These are phyloP conservation scores for Trichoderma erinaceum DNA, from an alignment of 495 filamentous ascomycete species.

Conservation along the genomic window DNA sequence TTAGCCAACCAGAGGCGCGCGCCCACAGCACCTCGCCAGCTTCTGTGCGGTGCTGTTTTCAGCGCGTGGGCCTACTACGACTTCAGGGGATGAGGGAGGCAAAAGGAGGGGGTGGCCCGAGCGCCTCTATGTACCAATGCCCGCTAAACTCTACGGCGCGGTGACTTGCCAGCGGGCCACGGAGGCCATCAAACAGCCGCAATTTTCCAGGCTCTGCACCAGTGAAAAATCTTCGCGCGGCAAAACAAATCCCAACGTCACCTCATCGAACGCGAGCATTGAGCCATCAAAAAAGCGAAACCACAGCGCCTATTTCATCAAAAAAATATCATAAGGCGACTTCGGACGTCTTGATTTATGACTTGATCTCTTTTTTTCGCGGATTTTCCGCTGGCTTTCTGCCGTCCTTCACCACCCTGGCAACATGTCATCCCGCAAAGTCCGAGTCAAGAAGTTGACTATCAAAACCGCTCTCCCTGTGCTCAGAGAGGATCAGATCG, in stretches of 20 bases:
- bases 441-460: constrained; percentile 86
- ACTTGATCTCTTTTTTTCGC: constrained; percentile 37
- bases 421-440: constrained; percentile 63
- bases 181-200: constrained; percentile 6
- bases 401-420: constrained; percentile 36
- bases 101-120: constrained; percentile 18
- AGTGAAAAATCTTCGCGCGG: constrained; percentile 42
- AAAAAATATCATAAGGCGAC: constrained; percentile 52
- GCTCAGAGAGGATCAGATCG: constrained; percentile 83
- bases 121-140: constrained; percentile 2
- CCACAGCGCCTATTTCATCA: constrained; percentile 35
- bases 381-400: constrained; percentile 43
- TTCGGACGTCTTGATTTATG: constrained; percentile 46
- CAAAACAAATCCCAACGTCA: constrained; percentile 53
- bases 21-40: not conserved
- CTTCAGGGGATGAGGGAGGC: constrained; percentile 10
- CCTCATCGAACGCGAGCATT: constrained; percentile 53
- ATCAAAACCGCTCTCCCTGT: constrained; percentile 80
- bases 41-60: not conserved
- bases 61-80: constrained; percentile 18
- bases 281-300: constrained; percentile 49
- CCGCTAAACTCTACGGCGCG: constrained; percentile 16
- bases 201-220: constrained; percentile 19
- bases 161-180: constrained; percentile 22
- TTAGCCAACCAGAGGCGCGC: constrained; percentile 11